Evolutionary conservation across 805 yeast species (phyloP).

Genomic region (Candida ipomoeae): DNA sequence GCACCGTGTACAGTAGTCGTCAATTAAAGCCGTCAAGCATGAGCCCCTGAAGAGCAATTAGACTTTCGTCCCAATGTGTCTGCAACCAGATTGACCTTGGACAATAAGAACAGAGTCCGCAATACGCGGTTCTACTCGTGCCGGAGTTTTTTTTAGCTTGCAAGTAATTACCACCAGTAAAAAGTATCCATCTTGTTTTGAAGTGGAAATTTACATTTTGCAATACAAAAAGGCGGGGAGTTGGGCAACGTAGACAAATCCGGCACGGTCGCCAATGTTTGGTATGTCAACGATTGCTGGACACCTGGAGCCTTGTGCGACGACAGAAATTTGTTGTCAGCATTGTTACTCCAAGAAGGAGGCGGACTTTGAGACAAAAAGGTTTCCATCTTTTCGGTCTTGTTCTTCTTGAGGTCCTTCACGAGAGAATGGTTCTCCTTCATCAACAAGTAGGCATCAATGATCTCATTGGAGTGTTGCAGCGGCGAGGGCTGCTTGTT

Average conservation of each 20-base stretch:
- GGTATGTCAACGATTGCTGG: slow-evolving; percentile 44
- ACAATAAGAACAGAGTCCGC: no score
- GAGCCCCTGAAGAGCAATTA: no score
- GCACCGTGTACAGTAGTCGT: no score
- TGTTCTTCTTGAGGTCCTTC: slow-evolving; percentile 55
- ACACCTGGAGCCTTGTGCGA: slow-evolving; percentile 39
- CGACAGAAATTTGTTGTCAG: slow-evolving; percentile 15
- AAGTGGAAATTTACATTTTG: no score
- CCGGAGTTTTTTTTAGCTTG: no score
- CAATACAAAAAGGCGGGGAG: no score
- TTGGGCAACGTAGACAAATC: slow-evolving; percentile 53
- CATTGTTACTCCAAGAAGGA: slow-evolving; percentile 34
- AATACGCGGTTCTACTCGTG: no score
- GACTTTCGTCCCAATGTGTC: no score
- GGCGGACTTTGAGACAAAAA: slow-evolving; percentile 62
- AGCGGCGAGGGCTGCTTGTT: slow-evolving; percentile 29
- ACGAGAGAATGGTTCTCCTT: slow-evolving; percentile 72
- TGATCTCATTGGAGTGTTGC: slow-evolving; percentile 58
- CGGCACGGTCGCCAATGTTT: slow-evolving; percentile 44
- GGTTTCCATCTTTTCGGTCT: slow-evolving; percentile 51
- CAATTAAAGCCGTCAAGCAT: no score
- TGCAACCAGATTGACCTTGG: no score
- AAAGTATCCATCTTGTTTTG: no score
- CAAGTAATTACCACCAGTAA: no score
- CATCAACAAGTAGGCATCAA: slow-evolving; percentile 81